Percentiles rank a stretch among this genome's conserved stretches.
Conservation (phyloP, 352 stramenopile genomes). For the Saprolegnia diclina region DNA sequence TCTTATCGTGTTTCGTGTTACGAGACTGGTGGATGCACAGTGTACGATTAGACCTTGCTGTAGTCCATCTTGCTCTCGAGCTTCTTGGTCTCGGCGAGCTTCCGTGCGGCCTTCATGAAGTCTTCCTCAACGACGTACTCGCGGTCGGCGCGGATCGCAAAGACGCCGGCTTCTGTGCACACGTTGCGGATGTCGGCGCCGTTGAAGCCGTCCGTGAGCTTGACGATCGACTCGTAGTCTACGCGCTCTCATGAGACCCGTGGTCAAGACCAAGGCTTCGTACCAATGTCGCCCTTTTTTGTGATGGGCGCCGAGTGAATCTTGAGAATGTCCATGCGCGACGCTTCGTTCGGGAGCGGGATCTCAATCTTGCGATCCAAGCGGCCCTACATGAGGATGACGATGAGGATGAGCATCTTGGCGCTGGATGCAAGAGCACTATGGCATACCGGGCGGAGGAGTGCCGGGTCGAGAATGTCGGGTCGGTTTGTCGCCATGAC, state of each 20-base stretch:
- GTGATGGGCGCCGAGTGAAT: constrained; percentile 98
- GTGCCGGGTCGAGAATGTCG: constrained; percentile 98
- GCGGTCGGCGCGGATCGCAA: constrained; percentile 97
- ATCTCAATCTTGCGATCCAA: constrained; percentile 99
- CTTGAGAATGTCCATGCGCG: constrained; percentile 98
- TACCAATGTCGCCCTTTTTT: constrained; percentile 96
- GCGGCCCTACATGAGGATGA: constrained; percentile 49
- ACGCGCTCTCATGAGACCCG: not conserved
- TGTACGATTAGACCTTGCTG: constrained; percentile 97
- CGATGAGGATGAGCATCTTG: not conserved
- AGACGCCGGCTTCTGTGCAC: constrained; percentile 91
- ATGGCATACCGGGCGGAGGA: constrained; percentile 84
- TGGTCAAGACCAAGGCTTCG: not conserved
- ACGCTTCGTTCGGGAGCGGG: constrained; percentile 97
- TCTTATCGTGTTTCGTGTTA: too few relatives aligned
- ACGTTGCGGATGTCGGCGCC: constrained; percentile 99
- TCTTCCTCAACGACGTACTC: constrained; percentile 99
- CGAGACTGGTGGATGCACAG: too few relatives aligned
- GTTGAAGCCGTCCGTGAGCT: constrained; percentile 99
- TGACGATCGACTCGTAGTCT: constrained; percentile 99
- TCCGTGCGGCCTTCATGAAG: constrained; percentile 99
- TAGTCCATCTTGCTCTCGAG: constrained; percentile 99
- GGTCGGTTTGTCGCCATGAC: constrained; percentile 99
- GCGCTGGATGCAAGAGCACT: not conserved
- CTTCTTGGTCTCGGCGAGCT: constrained; percentile 99